Conservation (phyloP, 2,329 filamentous ascomycete species). For the Gaeumannomyces sp. region DNA sequence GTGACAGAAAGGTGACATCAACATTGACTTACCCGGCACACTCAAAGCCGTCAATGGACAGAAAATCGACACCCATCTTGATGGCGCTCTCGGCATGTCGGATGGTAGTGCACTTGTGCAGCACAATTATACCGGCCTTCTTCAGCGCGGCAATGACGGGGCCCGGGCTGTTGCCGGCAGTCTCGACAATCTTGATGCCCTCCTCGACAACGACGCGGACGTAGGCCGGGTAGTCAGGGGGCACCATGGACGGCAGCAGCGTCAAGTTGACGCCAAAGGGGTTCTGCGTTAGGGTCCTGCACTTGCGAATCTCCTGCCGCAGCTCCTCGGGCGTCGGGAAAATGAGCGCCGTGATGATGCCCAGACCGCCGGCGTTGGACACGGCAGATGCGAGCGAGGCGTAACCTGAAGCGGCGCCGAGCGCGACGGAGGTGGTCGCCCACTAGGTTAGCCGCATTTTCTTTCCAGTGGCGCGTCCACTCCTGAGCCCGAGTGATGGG, state of each 20-base stretch:
- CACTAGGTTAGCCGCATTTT: neutral
- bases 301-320: conserved; percentile 86
- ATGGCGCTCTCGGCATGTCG: conserved; percentile 85
- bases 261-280: conserved; percentile 96
- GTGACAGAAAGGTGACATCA: neutral
- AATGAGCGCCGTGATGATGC: conserved; percentile 81
- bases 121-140: conserved; percentile 65
- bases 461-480: neutral
- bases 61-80: conserved; percentile 92
- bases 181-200: conserved; percentile 75
- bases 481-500: neutral
- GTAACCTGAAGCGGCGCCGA: conserved; percentile 57
- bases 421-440: neutral
- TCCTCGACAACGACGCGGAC: conserved; percentile 91
- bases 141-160: conserved; percentile 88
- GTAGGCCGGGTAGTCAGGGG: conserved; percentile 89
- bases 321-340: conserved; percentile 89
- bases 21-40: conserved; percentile 59
- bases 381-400: conserved; percentile 72
- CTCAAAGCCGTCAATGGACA: conserved; percentile 96
- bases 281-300: conserved; percentile 68
- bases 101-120: conserved; percentile 98
- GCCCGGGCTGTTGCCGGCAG: conserved; percentile 57
- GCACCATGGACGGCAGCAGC: conserved; percentile 79
- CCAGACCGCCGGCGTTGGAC: conserved; percentile 75